Base-by-base conservation (phyloP, 176 grass and related monocot species). In the Elymus sibiricus region DNA sequence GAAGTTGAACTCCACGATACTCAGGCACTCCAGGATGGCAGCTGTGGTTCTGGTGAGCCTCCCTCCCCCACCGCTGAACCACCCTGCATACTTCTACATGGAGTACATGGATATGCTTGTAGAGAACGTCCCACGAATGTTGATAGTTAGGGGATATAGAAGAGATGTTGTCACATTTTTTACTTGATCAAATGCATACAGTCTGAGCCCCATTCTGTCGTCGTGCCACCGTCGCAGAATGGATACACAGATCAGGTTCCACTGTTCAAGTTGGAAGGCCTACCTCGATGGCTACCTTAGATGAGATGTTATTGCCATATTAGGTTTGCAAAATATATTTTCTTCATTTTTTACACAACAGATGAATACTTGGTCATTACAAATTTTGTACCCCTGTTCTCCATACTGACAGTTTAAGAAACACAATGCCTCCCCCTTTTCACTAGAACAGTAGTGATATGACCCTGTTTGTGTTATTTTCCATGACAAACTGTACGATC, bases 91-190 rank as follows among this genome's bases (percentile, higher is more conserved):
- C 82, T 98, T 95, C 58, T 98, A 98, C 70, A 98, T 98, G 93
- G 95, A 98, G 78, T 98, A 98, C 70, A 95, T 98, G 95, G 95
- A 98, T 88, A 65, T 98, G 78, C 85, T 98, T 44, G 95, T 98
- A 44, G 95, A 98, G 77, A 98, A 98, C 58, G 95, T 98, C 76
- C 91, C 95, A 17, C 92, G 95, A 27, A 92, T 98, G 93, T 82
- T 98, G 79, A 98, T 98, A 76, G 95, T 98, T 75, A 95, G 91
- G 79, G 95, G 95, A 74, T 98, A 98, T 32, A 92, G 90, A 27
- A 98, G 84, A 92, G 95, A 98, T 86, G 95, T 98, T 44, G 95
- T 98, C 61, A 98, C 93, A 9, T 79, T 98, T 61, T 98, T 98
- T 73, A 98, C 95, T 47, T 98, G 78, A 92, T 88, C 89, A 47